Percentiles rank a stretch among this genome's conserved stretches.
phyloP scores from a whole-genome alignment of 2,329 filamentous ascomycete genomes.

The Capronia americana region DNA sequence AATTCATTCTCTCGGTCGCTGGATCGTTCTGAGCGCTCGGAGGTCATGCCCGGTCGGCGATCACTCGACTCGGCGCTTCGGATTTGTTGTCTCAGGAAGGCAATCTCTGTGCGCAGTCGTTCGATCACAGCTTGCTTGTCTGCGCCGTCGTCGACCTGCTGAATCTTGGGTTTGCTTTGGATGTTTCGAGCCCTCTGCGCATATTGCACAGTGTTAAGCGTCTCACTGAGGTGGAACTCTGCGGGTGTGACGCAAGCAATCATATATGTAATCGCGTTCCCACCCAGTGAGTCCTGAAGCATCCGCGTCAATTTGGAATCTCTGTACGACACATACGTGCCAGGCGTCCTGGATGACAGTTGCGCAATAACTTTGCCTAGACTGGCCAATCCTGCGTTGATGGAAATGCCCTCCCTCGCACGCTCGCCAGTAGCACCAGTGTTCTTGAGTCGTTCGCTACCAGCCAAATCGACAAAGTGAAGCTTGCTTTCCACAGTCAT shows the following conservation, averaged over 20 bases:
- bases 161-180: constrained; percentile 95
- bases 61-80: constrained; percentile 76
- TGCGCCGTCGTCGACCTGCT: constrained; percentile 83
- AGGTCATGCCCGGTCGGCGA: constrained; percentile 60
- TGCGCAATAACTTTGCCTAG: constrained; percentile 98
- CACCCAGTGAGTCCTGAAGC: constrained; percentile 93
- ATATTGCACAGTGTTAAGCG: constrained; percentile 96
- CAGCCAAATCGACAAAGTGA: constrained; percentile 96
- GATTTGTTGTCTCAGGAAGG: constrained; percentile 92
- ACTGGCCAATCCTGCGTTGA: constrained; percentile 93
- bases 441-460: constrained; percentile 95
- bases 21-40: constrained; percentile 76
- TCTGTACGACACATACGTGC: constrained; percentile 93
- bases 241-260: constrained; percentile 97
- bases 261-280: constrained; percentile 99
- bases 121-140: constrained; percentile 96
- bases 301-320: constrained; percentile 96
- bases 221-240: constrained; percentile 97
- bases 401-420: constrained; percentile 95
- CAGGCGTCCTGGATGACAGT: constrained; percentile 84
- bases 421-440: constrained; percentile 93
- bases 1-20: constrained; percentile 87
- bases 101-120: constrained; percentile 88
- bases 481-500: constrained; percentile 97
- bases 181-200: constrained; percentile 94